Conservation (phyloP, 306 rosid genomes). For the Sindora glabra region DNA sequence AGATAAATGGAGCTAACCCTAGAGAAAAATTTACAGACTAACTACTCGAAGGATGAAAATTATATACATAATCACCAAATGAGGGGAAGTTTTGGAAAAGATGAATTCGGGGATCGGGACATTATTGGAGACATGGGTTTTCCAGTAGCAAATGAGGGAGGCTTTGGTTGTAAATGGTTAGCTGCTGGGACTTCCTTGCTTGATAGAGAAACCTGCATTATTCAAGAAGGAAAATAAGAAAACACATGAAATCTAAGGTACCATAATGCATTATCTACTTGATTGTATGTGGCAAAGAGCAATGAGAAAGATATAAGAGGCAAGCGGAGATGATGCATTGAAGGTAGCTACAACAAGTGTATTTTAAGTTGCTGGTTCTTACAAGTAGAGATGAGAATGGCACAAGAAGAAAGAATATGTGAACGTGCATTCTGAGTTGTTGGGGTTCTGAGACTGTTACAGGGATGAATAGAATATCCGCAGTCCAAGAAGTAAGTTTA, state of each 20-base stretch:
- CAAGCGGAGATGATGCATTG: background rate
- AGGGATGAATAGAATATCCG: too few species aligned
- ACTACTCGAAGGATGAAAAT: too few species aligned
- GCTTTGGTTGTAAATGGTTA: conserved; percentile 72
- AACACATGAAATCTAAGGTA: too few species aligned
- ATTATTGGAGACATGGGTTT: conserved; percentile 35
- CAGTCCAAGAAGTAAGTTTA: too few species aligned
- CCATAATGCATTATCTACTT: too few species aligned
- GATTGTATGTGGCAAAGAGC: too few species aligned
- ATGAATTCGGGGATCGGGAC: conserved; percentile 46
- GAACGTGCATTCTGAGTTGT: conserved; percentile 20
- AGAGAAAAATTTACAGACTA: too few species aligned
- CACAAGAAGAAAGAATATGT: conserved; percentile 31
- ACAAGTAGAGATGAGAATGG: conserved; percentile 49
- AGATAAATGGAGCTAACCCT: too few species aligned
- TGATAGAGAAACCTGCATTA: conserved; percentile 38
- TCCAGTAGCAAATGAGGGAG: conserved; percentile 67
- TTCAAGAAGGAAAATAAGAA: background rate
- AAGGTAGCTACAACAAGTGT: background rate
- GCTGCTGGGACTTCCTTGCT: background rate
- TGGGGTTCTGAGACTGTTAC: conserved; percentile 2
- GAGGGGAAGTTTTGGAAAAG: conserved; percentile 67
- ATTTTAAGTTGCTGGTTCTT: conserved; percentile 10
- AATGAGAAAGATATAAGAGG: background rate
- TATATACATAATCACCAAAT: too few species aligned